phyloP scores from a whole-genome alignment of 805 yeast genomes.

The Ogataea polymorpha region DNA sequence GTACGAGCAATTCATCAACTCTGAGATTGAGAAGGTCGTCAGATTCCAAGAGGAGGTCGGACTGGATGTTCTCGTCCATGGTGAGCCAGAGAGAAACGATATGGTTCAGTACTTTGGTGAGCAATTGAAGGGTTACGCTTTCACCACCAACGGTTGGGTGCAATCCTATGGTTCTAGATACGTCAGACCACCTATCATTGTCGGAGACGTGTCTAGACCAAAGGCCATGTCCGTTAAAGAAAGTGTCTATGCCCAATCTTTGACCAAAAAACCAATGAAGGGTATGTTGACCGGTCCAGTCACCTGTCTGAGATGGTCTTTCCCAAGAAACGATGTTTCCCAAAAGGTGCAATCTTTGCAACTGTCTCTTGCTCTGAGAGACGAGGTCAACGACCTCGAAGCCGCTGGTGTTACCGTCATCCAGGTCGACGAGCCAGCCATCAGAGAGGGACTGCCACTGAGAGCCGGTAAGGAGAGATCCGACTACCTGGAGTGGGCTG shows the following conservation, averaged over 20 bases:
- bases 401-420: conserved; percentile 96
- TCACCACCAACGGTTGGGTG: conserved; percentile 99
- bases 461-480: conserved; percentile 97
- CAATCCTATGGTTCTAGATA: conserved; percentile 99
- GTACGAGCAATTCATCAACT: conserved; percentile 93
- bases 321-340: conserved; percentile 98
- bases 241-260: conserved; percentile 97
- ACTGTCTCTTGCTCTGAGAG: conserved; percentile 96
- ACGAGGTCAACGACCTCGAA: conserved; percentile 97
- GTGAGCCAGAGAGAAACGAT: conserved; percentile 99
- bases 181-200: conserved; percentile 99
- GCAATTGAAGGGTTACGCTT: conserved; percentile 96
- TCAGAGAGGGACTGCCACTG: conserved; percentile 99
- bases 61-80: conserved; percentile 97
- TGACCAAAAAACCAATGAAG: conserved; percentile 94
- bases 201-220: conserved; percentile 99
- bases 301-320: conserved; percentile 99
- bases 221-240: conserved; percentile 98
- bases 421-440: conserved; percentile 99
- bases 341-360: conserved; percentile 93
- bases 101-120: conserved; percentile 99
- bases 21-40: conserved; percentile 93
- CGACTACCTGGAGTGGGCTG: conserved; percentile 97
- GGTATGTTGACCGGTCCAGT: conserved; percentile 99
- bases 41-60: conserved; percentile 99